These are phyloP conservation scores for Coemansia sp. DNA, from an alignment of 192 early-diverging fungal genomes.

Conservation along the genomic window DNA sequence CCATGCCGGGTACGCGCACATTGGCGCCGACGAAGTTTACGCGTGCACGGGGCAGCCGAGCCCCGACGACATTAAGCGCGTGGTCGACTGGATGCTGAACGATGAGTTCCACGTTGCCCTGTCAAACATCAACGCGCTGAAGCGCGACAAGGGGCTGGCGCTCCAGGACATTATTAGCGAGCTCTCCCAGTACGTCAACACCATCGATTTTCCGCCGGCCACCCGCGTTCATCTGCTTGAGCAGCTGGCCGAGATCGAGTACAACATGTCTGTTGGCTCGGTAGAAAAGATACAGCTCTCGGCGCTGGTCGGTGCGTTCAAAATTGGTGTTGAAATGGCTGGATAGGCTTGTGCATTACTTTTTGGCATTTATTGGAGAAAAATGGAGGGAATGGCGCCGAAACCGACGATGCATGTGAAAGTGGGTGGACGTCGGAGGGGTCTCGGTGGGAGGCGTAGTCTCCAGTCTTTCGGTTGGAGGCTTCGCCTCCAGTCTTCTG, in stretches of 20 bases:
- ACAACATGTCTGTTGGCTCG: conserved; percentile 73
- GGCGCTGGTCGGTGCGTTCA: conserved; percentile 84
- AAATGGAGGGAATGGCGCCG: too few species aligned
- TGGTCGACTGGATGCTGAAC: conserved; percentile 74
- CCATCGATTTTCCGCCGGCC: conserved; percentile 69
- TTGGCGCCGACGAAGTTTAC: conserved; percentile 82
- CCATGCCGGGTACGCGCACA: conserved; percentile 75
- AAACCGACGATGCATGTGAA: too few species aligned
- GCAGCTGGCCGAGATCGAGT: conserved; percentile 84
- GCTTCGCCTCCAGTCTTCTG: too few species aligned
- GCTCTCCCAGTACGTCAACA: conserved; percentile 60
- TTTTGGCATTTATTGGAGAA: neutral
- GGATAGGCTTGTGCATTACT: conserved; percentile 6
- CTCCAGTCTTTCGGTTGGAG: too few species aligned
- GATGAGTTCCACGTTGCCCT: conserved; percentile 80
- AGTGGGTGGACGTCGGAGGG: too few species aligned
- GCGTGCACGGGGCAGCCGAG: conserved; percentile 88
- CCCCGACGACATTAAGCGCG: conserved; percentile 76
- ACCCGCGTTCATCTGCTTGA: conserved; percentile 69
- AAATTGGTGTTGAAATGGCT: conserved; percentile 68
- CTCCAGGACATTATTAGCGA: conserved; percentile 87
- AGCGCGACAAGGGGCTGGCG: conserved; percentile 81
- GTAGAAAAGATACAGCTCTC: conserved; percentile 85
- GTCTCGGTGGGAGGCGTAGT: too few species aligned
- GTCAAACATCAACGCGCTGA: conserved; percentile 66